Base-by-base conservation (phyloP, 352 stramenopile species). In the Halophytophthora batemanensis region DNA sequence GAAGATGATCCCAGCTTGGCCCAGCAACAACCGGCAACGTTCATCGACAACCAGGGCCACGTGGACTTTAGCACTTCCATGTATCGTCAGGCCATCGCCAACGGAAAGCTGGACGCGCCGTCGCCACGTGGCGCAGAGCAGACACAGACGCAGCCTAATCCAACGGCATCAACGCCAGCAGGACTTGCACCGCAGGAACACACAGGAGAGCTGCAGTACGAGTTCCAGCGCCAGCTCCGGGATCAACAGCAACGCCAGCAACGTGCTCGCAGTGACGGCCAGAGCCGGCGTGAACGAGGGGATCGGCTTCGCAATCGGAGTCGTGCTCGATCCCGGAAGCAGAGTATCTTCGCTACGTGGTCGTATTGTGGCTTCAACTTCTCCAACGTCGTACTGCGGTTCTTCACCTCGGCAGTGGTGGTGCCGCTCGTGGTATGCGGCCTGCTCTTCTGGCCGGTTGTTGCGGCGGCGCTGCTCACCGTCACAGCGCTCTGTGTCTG, bases 311-410 rank as follows among this genome's bases (percentile, higher is more conserved):
- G 57, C 15, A 45, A 39, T 0, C 53, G 46, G 0, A 49, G 36
- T 15, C 59, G 63, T 1, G 54, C 64, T 18, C 56, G 66, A 13
- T 73, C 64, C 2, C 52, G 64, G 23, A 77, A 77, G 52, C 64
- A 61, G 18, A 80, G 64, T 40, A 70, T 74, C 19, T 69, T 69
- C 40, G 45, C 54, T 8, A 71, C 45, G 21, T 80, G 70, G 70
- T 60, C 56, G 7, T 80, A 59, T 49, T 68, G 70, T 36, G 66
- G 70, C 2, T 33, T 67, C 3, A 50, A 56, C 15, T 73, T 70
- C 48, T 69, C 70, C 25, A 75, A 80, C 42, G 52, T 45, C 23
- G 66, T 66, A 43, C 45, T 74, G 41, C 57, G 71, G 0, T 31
- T 72, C 39, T 54, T 74, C 35, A 74, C 68, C 11, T 50, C 35